Evolutionary conservation across 192 early-diverging fungal genomes (phyloP), one percentile per base, ranked within the genome.

Genomic region (Spinellus fusiger): DNA sequence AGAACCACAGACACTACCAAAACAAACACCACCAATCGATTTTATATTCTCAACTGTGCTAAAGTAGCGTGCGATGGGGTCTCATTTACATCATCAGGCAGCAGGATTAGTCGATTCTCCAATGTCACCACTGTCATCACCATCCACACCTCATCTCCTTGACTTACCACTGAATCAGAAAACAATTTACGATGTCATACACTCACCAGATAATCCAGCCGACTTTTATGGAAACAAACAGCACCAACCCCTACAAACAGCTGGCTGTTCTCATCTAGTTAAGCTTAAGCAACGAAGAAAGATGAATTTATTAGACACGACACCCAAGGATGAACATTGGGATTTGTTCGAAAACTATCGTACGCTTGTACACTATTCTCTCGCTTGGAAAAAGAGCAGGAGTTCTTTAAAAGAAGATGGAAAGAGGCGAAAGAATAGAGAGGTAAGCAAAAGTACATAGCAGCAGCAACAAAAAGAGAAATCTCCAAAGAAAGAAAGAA

Each of bases 101-200:
- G 13, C 40, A 18, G 4, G 18, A 44, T 12, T 18, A 44, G 18
- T 38, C 0, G 40, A n/a, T 46, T 57, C 27, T 8, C 13, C 38
- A 26, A 44, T 56, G 44, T 56, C 38, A 13, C 16, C 38, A 20
- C 12, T 56, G 1, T 44, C 40, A 1, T 56, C 38, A 44, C 35
- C n/a, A 22, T 4, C 59, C 26, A 25, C 32, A 61, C 23, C 59
- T 7, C 40, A 44, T 44, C 40, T 44, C 13, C 40, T 18, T 44
- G 40, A 44, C 18, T 25, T 25, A 33, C n/a, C 28, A 15, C 13
- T 29, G 15, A 48, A 61, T 28, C 49, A 34, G 27, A 61, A 51
- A 33, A 61, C 64, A 51, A 51, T 66, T 5, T 66, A 66, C 47
- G 56, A 66, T 52, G 50, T 66, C n/a, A 51, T 66, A 13, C 49